Conservation (phyloP, 352 stramenopile species). For the Blastocystis sp. region DNA sequence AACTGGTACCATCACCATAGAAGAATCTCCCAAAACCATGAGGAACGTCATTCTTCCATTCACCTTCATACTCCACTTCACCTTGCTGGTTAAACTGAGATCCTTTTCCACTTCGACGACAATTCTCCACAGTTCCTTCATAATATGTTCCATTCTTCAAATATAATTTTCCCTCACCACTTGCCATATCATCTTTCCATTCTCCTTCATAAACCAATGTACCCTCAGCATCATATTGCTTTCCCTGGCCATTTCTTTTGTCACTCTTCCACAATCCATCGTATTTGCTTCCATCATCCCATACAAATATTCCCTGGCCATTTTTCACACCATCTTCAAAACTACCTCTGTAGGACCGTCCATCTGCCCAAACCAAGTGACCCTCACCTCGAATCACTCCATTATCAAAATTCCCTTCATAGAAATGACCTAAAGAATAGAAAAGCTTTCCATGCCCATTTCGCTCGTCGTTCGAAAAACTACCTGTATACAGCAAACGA, state of each 20-base stretch:
- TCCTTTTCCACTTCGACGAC: not conserved
- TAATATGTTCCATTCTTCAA: not conserved
- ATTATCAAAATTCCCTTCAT: constrained; percentile 36
- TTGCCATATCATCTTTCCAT: constrained; percentile 38
- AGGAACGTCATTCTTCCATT: constrained; percentile 54
- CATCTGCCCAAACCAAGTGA: constrained; percentile 13
- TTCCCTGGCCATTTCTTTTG: constrained; percentile 56
- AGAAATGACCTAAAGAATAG: constrained; percentile 38
- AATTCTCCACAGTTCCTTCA: constrained; percentile 22
- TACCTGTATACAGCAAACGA: not conserved
- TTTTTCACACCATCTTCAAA: constrained; percentile 50
- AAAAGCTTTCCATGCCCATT: constrained; percentile 31
- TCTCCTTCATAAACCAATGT: not conserved
- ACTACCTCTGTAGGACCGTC: not conserved
- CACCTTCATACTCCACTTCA: constrained; percentile 26
- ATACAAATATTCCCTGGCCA: constrained; percentile 5
- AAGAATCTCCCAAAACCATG: constrained; percentile 55
- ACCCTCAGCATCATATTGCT: constrained; percentile 11
- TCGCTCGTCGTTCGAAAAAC: not conserved
- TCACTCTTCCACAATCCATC: constrained; percentile 34
- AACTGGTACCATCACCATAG: not conserved
- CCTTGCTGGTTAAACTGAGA: not conserved
- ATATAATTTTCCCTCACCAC: constrained; percentile 26
- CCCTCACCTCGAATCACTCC: not conserved
- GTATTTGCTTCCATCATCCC: not conserved